These are phyloP conservation scores for Hymenochaete sp. DNA, from an alignment of 1,284 basidiomycete genomes.

Conservation along the genomic window DNA sequence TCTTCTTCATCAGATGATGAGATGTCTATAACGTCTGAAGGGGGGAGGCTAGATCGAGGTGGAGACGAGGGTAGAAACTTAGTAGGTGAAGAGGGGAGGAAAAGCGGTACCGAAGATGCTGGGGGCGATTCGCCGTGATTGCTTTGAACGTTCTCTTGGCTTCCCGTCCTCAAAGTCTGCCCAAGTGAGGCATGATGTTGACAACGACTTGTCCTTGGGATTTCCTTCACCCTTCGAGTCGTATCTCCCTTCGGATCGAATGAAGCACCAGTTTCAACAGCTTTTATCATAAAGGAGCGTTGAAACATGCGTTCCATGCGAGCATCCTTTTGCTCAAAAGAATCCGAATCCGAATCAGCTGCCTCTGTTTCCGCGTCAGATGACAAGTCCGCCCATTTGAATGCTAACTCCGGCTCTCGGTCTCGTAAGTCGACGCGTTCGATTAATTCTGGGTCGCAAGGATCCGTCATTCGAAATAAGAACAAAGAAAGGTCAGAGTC, in stretches of 20 bases:
- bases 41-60: neutral
- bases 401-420: neutral
- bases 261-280: neutral
- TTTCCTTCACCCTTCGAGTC: too few relatives aligned
- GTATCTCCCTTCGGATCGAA: neutral
- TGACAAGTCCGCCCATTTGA: slow-evolving; percentile 6
- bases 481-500: too few relatives aligned
- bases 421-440: slow-evolving; percentile 7
- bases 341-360: slow-evolving; percentile 1
- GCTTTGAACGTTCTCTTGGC: too few relatives aligned
- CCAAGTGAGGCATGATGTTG: too few relatives aligned
- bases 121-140: too few relatives aligned
- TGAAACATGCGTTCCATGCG: slow-evolving; percentile 3
- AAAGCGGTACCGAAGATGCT: slow-evolving; percentile 5
- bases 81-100: slow-evolving; percentile 4
- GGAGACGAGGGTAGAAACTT: neutral
- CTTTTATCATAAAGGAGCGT: slow-evolving; percentile 3
- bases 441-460: slow-evolving; percentile 10
- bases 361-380: neutral
- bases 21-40: neutral
- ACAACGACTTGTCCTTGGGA: too few relatives aligned
- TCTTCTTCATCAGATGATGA: slow-evolving; percentile 3
- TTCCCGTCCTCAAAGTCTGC: too few relatives aligned
- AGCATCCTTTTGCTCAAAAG: slow-evolving; percentile 1
- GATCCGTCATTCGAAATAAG: slow-evolving; percentile 6